These are phyloP conservation scores for Falciphora oryzae DNA, from an alignment of 2,329 filamentous ascomycete genomes.

Conservation along the genomic window DNA sequence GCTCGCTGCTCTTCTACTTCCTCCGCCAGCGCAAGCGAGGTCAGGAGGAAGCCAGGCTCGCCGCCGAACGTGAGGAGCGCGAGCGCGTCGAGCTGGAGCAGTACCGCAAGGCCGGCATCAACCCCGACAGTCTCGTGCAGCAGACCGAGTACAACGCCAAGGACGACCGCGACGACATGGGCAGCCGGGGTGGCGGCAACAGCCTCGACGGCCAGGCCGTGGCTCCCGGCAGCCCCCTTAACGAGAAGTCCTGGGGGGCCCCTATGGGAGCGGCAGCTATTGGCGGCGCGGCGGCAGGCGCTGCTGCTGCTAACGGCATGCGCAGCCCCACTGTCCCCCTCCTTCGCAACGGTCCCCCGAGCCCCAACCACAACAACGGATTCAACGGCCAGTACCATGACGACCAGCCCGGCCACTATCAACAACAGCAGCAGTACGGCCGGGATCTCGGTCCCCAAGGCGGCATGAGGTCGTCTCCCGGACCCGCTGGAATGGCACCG, in stretches of 20 bases:
- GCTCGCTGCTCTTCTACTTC: slow-evolving; percentile 45
- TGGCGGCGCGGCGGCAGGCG: slow-evolving; percentile 5
- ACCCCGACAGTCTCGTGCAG: slow-evolving; percentile 40
- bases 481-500: not conserved
- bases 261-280: slow-evolving; percentile 13
- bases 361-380: slow-evolving; percentile 13
- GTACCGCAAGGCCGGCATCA: slow-evolving; percentile 40
- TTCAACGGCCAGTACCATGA: slow-evolving; percentile 8
- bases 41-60: slow-evolving; percentile 42
- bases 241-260: slow-evolving; percentile 24
- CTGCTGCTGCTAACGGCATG: slow-evolving; percentile 18
- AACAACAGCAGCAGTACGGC: not conserved
- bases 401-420: not conserved
- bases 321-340: slow-evolving; percentile 22
- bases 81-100: slow-evolving; percentile 47
- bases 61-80: slow-evolving; percentile 36
- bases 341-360: slow-evolving; percentile 21
- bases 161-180: slow-evolving; percentile 25
- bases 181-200: slow-evolving; percentile 5
- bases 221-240: slow-evolving; percentile 15
- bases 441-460: not conserved
- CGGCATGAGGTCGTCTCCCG: slow-evolving; percentile 6
- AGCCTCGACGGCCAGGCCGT: slow-evolving; percentile 27
- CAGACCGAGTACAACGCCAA: slow-evolving; percentile 31
- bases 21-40: slow-evolving; percentile 49